Percentiles rank a stretch among this genome's conserved stretches.
Evolutionary conservation across 768 basidiomycete species (phyloP).

Genomic region (Clitopilus passeckerianus): DNA sequence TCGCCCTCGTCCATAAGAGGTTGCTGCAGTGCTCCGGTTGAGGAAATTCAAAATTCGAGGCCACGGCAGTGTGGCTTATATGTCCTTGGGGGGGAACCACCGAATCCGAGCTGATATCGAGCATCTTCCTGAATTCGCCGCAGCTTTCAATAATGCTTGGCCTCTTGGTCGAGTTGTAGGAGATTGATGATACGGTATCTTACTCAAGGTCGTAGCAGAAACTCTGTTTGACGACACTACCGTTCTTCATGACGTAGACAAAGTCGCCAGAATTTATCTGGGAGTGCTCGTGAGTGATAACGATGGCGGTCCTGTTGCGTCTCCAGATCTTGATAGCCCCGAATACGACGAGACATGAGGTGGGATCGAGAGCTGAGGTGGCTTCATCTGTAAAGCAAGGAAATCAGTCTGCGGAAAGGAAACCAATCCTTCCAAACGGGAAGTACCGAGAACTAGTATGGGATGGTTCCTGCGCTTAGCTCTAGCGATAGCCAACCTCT

Average conservation of each 20-base stretch:
- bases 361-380: slow-evolving; percentile 80
- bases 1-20: slow-evolving; percentile 17
- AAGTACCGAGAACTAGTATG: slow-evolving; percentile 80
- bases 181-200: slow-evolving; percentile 7
- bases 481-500: slow-evolving; percentile 85
- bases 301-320: slow-evolving; percentile 76
- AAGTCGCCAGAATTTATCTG: slow-evolving; percentile 77
- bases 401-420: slow-evolving; percentile 3
- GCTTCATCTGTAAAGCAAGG: slow-evolving; percentile 60
- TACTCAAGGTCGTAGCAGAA: slow-evolving; percentile 75
- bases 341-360: slow-evolving; percentile 82
- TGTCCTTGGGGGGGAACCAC: slow-evolving; percentile 46
- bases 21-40: not conserved
- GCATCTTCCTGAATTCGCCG: slow-evolving; percentile 74
- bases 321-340: slow-evolving; percentile 67
- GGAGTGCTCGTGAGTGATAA: slow-evolving; percentile 93
- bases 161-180: not conserved
- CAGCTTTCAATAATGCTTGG: slow-evolving; percentile 18
- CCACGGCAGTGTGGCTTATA: slow-evolving; percentile 21
- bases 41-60: slow-evolving; percentile 24
- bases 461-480: slow-evolving; percentile 82
- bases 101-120: slow-evolving; percentile 42
- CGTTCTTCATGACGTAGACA: slow-evolving; percentile 86
- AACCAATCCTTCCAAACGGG: too few relatives aligned
- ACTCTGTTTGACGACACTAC: slow-evolving; percentile 80